These are phyloP conservation scores for Globisporangium emineosum DNA, from an alignment of 352 stramenopile species.

Conservation along the genomic window DNA sequence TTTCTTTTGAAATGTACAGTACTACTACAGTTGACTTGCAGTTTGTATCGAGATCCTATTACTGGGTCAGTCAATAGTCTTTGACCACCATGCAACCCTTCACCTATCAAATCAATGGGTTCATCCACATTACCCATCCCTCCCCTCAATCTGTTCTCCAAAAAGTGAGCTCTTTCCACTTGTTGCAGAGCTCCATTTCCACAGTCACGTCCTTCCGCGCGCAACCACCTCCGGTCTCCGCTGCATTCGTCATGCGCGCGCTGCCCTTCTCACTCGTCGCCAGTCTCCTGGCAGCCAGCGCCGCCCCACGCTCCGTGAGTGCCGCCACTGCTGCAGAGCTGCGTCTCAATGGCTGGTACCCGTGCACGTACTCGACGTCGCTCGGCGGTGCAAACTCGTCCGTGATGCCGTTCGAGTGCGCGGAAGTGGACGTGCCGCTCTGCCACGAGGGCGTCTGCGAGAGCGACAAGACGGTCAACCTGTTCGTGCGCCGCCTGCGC, in stretches of 20 bases:
- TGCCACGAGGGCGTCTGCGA: slow-evolving; percentile 67
- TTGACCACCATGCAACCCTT: background rate
- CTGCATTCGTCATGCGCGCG: background rate
- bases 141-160: background rate
- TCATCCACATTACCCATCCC: background rate
- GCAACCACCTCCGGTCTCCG: too few relatives aligned
- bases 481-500: slow-evolving; percentile 39
- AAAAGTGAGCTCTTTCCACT: background rate
- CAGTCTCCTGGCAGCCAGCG: background rate
- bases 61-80: background rate
- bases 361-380: slow-evolving; percentile 23
- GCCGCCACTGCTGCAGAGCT: slow-evolving; percentile 16
- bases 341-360: slow-evolving; percentile 61
- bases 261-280: background rate
- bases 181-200: background rate
- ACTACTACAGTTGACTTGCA: too few relatives aligned
- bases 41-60: background rate
- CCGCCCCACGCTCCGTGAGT: background rate
- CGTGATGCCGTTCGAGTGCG: slow-evolving; percentile 36
- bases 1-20: background rate
- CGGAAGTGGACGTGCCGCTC: slow-evolving; percentile 59
- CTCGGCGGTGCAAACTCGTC: slow-evolving; percentile 1
- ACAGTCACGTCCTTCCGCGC: background rate
- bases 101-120: background rate
- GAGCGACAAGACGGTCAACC: slow-evolving; percentile 46